Percentiles rank a stretch among this genome's conserved stretches.
Conservation (phyloP, 2,329 filamentous ascomycete species). For the Sporothrix inflata region DNA sequence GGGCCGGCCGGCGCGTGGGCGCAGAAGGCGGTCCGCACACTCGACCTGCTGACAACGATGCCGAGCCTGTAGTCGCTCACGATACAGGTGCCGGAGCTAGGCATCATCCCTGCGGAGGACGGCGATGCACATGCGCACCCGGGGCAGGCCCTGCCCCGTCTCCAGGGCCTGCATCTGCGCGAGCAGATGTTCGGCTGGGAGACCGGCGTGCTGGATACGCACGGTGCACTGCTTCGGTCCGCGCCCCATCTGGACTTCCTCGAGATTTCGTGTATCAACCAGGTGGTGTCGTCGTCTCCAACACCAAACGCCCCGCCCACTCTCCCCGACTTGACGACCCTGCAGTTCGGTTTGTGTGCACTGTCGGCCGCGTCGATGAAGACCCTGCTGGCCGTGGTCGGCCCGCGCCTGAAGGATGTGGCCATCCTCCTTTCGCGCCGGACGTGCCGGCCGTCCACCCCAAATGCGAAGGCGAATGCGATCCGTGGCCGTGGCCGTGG, state of each 20-base stretch:
- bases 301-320: too few species aligned
- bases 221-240: not conserved
- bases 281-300: not conserved
- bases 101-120: not conserved
- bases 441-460: not conserved
- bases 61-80: not conserved
- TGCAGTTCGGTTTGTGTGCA: not conserved
- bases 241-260: not conserved
- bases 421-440: not conserved
- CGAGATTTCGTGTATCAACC: accelerated
- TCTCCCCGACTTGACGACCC: not conserved
- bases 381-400: not conserved
- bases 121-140: not conserved
- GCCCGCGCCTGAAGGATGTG: not conserved
- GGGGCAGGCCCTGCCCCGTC: not conserved
- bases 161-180: not conserved
- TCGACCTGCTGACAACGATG: not conserved
- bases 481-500: too few species aligned
- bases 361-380: not conserved
- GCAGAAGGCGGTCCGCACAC: not conserved
- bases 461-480: too few species aligned
- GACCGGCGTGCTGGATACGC: not conserved
- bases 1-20: not conserved
- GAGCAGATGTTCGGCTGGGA: not conserved
- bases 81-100: not conserved